Evolutionary conservation across 768 basidiomycete genomes (phyloP).

Genomic region (Boletus tylopilopsis): DNA sequence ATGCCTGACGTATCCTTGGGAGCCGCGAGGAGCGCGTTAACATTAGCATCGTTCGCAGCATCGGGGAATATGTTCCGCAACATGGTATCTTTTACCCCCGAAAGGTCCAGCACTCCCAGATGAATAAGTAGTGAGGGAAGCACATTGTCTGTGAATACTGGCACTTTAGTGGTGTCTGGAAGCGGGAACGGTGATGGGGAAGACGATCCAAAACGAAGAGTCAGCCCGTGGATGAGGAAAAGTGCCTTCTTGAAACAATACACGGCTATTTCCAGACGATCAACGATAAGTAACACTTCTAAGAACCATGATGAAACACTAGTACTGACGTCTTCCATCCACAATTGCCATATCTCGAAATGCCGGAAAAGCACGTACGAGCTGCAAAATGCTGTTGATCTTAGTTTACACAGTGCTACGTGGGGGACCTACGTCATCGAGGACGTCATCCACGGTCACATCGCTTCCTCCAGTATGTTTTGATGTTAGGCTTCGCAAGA

Average conservation of each 20-base stretch:
- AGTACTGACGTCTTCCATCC: conserved; percentile 51
- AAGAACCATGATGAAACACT: conserved; percentile 15
- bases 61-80: conserved; percentile 48
- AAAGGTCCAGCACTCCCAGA: conserved; percentile 69
- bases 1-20: conserved; percentile 13
- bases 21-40: conserved; percentile 40
- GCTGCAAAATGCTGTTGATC: conserved; percentile 37
- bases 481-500: conserved; percentile 60
- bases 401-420: neutral
- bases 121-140: conserved; percentile 79
- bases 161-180: conserved; percentile 54
- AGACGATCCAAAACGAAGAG: conserved; percentile 58
- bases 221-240: conserved; percentile 71
- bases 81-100: conserved; percentile 37
- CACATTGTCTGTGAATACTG: conserved; percentile 79
- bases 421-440: conserved; percentile 54
- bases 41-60: conserved; percentile 36
- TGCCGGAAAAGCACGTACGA: conserved; percentile 73
- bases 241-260: conserved; percentile 91
- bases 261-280: conserved; percentile 45
- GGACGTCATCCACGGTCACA: conserved; percentile 50
- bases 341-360: conserved; percentile 77
- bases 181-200: conserved; percentile 56
- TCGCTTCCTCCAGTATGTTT: conserved; percentile 27
- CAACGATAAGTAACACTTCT: neutral